Evolutionary conservation across 2,329 filamentous ascomycete genomes (phyloP).

Genomic region (Leptographium wingfieldii): DNA sequence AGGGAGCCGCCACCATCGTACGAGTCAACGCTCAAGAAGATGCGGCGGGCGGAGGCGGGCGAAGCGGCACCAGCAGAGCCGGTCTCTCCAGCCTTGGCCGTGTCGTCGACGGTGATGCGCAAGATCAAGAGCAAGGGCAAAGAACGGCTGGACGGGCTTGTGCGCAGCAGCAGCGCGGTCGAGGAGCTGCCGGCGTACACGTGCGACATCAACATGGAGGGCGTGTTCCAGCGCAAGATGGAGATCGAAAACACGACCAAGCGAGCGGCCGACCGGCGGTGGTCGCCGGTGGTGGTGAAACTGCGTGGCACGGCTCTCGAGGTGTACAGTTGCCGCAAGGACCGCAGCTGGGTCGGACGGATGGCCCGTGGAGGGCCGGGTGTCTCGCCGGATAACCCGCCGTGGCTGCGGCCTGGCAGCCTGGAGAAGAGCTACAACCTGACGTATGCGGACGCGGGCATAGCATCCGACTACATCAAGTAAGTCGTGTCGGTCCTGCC

Average conservation of each 20-base stretch:
- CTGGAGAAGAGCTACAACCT: constrained; percentile 58
- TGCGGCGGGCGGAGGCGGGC: not conserved
- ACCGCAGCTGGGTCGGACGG: constrained; percentile 34
- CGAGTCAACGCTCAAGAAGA: constrained; percentile 20
- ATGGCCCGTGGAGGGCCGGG: constrained; percentile 33
- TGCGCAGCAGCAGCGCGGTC: not conserved
- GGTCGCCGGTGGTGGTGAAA: constrained; percentile 49
- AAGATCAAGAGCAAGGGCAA: constrained; percentile 9
- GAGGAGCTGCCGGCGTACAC: constrained; percentile 41
- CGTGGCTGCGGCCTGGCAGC: constrained; percentile 38
- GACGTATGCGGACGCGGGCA: constrained; percentile 61
- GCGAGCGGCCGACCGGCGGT: constrained; percentile 48
- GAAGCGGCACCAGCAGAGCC: constrained; percentile 4
- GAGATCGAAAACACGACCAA: constrained; percentile 55
- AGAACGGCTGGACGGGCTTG: not conserved
- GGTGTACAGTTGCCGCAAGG: constrained; percentile 50
- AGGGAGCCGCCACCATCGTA: constrained; percentile 36
- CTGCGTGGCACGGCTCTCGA: constrained; percentile 57
- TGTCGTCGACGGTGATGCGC: not conserved
- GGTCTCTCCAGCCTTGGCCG: not conserved
- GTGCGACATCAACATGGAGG: constrained; percentile 41
- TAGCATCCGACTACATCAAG: constrained; percentile 62
- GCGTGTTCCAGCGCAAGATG: constrained; percentile 49
- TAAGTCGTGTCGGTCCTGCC: constrained; percentile 22
- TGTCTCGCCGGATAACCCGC: constrained; percentile 35